Conservation (phyloP, 83 land plant species). For the Picea abies region DNA sequence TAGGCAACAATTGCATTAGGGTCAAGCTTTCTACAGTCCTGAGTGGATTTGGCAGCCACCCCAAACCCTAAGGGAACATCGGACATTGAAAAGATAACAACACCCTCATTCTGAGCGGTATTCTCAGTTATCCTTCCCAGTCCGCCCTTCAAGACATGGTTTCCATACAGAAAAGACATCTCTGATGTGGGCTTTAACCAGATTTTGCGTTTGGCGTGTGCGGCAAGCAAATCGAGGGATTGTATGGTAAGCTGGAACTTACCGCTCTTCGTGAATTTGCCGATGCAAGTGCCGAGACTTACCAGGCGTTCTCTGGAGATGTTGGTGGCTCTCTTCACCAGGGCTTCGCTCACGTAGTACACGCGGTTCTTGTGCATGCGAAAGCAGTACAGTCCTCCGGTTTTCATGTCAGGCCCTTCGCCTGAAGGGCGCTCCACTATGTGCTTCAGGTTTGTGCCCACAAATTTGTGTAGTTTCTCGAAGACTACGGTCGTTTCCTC, state of each 20-base stretch:
- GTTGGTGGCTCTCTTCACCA: constrained; percentile 78
- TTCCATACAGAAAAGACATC: too few species aligned
- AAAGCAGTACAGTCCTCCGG: constrained; percentile 59
- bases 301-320: constrained; percentile 62
- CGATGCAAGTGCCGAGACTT: constrained; percentile 77
- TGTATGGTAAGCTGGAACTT: constrained; percentile 79
- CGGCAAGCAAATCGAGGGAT: not conserved
- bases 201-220: too few species aligned
- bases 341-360: constrained; percentile 74
- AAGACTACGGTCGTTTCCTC: constrained; percentile 79
- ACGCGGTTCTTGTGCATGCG: constrained; percentile 85
- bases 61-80: too few species aligned
- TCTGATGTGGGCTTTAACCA: too few species aligned
- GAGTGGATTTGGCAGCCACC: too few species aligned
- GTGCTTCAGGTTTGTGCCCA: constrained; percentile 79
- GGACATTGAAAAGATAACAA: too few species aligned
- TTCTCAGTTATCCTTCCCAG: too few species aligned
- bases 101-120: too few species aligned
- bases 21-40: too few species aligned
- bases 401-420: constrained; percentile 58
- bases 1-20: too few species aligned
- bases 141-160: too few species aligned
- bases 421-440: constrained; percentile 69
- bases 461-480: constrained; percentile 88
- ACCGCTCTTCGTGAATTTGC: constrained; percentile 80